A percentile compares a stretch with the other conserved stretches of the same genome.
These are phyloP conservation scores for Globisporangium iwayamae DNA, from an alignment of 352 stramenopile genomes.

Conservation along the genomic window DNA sequence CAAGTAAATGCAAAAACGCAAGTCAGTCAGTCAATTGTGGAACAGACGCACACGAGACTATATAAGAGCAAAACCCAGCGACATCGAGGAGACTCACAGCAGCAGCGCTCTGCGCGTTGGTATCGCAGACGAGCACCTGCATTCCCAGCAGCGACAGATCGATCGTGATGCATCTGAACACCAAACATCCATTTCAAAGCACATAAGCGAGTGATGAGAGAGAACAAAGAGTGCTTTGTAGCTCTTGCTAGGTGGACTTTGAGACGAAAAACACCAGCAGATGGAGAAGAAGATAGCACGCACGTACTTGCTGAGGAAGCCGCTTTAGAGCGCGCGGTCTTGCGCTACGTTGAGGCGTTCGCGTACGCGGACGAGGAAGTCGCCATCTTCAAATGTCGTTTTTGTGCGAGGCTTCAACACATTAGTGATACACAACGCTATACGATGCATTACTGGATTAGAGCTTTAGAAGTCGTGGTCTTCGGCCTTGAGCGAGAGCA, in stretches of 20 bases:
- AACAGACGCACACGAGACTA: background rate
- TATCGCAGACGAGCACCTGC: constrained; percentile 57
- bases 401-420: no score
- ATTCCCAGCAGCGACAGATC: constrained; percentile 65
- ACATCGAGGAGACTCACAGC: constrained; percentile 14
- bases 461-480: background rate
- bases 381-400: background rate
- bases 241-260: background rate
- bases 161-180: constrained; percentile 48
- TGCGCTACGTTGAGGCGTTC: constrained; percentile 14
- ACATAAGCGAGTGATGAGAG: background rate
- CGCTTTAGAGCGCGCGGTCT: constrained; percentile 22
- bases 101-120: constrained; percentile 32
- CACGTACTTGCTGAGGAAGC: constrained; percentile 52
- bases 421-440: background rate
- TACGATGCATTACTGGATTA: background rate
- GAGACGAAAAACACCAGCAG: background rate
- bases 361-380: constrained; percentile 22
- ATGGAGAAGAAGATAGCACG: background rate
- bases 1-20: constrained; percentile 1
- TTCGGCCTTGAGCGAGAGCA: background rate
- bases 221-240: background rate
- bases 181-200: background rate
- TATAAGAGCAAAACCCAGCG: no score
- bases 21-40: background rate